These are phyloP conservation scores for Allantophomopsis cytisporea DNA, from an alignment of 2,329 filamentous ascomycete species.

Conservation along the genomic window DNA sequence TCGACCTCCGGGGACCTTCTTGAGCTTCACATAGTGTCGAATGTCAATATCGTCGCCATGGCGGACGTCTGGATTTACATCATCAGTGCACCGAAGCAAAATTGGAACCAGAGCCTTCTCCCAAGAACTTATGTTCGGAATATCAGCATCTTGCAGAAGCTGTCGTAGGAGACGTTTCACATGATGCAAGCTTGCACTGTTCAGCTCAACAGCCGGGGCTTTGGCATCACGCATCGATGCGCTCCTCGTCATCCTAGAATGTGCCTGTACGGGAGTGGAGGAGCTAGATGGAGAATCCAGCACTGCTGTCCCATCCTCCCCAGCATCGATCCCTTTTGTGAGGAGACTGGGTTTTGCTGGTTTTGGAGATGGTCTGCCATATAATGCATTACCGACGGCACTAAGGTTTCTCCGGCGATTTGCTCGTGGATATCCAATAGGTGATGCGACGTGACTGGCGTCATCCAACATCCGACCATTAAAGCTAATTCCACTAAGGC, in stretches of 20 bases:
- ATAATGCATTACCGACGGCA: constrained; percentile 56
- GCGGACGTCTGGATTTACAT: constrained; percentile 86
- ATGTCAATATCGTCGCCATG: constrained; percentile 94
- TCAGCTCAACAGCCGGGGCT: constrained; percentile 69
- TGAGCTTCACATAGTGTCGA: constrained; percentile 91
- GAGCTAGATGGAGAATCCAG: constrained; percentile 8
- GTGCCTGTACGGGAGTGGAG: constrained; percentile 7
- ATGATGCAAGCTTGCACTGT: constrained; percentile 76
- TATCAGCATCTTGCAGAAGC: constrained; percentile 61
- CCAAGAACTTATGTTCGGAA: constrained; percentile 68
- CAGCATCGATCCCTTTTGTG: constrained; percentile 23
- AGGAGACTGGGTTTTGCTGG: constrained; percentile 28
- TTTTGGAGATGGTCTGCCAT: constrained; percentile 57
- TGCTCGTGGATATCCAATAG: constrained; percentile 45
- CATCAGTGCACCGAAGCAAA: constrained; percentile 78
- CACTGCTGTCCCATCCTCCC: constrained; percentile 12
- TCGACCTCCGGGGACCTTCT: constrained; percentile 84
- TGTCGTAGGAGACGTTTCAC: constrained; percentile 77
- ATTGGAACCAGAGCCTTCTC: constrained; percentile 85
- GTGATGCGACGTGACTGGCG: constrained; percentile 35
- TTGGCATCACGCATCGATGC: constrained; percentile 68
- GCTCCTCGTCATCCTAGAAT: constrained; percentile 52
- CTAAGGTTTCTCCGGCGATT: constrained; percentile 71
- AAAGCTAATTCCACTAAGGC: constrained; percentile 55
- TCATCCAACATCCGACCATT: constrained; percentile 55